Base-by-base conservation (phyloP, 1,139 yeast genomes). In the Geotrichum aggregatum region DNA sequence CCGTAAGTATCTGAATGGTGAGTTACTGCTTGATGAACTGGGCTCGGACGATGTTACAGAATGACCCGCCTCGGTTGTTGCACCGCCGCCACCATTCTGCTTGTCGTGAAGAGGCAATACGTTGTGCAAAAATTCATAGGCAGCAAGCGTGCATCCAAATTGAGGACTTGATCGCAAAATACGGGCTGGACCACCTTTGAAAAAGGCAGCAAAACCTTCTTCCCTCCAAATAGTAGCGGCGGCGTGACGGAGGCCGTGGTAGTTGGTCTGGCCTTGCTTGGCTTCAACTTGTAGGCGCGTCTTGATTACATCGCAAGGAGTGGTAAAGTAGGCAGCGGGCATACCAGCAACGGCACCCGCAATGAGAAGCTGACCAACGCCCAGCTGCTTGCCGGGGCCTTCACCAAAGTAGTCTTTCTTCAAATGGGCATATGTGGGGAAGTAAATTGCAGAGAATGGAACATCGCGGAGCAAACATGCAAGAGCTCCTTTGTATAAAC, bases 331-430 rank as follows among this genome's bases (percentile, higher is more conserved):
- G 4, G 98, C 98, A 34, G 98, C 95, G 11, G 98, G 98, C 72
- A 95, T 89, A 67, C 98, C 98, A 21, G 98, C 98, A 61, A 91
- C 69, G 10, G 96, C 98, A 70, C 98, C 98, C 58, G 95, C 81
- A 14, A 80, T 69, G 59, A 92, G 78, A 61, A 92, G 74, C 70
- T 92, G 95, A 84, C 91, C 83, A 21, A 95, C 80, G 58, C 81
- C 81, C 56, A 92, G 78, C 56, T 76, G 69, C 58, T 76, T 72
- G 49, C 70, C 68, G 6, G 96, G 96, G 62, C 91, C 95, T 66
- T 86, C 92, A 54, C 85, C 80, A 70, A 89, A 91, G 61, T 87
- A 67, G 62, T 82, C 80, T 69, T 80, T 83, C 70, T 92, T 92
- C 63, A 92, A 77, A 69, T 91, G 95, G 38, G 97, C 96, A 70